These are phyloP conservation scores for Sequoiadendron giganteum DNA, from an alignment of 75 land plant genomes.

Conservation along the genomic window DNA sequence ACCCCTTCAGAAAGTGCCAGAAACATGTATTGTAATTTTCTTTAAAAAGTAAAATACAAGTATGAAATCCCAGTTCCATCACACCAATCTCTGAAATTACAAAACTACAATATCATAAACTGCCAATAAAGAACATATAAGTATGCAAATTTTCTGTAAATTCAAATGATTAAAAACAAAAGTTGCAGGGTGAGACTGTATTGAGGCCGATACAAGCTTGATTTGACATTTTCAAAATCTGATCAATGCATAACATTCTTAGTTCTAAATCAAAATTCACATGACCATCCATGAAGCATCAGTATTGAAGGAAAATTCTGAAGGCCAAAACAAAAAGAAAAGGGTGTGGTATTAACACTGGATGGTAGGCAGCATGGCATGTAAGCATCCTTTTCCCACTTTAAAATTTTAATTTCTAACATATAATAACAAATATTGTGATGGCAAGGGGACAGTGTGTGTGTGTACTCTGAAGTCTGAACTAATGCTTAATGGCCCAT, in stretches of 20 bases:
- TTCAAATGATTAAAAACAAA: neutral
- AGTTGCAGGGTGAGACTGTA: neutral
- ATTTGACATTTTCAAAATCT: neutral
- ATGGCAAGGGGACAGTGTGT: too few species aligned
- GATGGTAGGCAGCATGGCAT: neutral
- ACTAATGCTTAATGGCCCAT: too few species aligned
- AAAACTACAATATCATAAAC: neutral
- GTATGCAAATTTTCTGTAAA: neutral
- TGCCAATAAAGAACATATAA: neutral
- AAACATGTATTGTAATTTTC: neutral
- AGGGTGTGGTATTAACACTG: neutral
- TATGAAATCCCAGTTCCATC: neutral
- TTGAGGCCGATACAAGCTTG: neutral
- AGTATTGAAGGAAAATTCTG: neutral
- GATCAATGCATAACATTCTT: neutral
- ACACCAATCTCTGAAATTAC: neutral
- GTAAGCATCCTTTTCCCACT: neutral
- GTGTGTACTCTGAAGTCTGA: too few species aligned
- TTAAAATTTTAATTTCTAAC: neutral
- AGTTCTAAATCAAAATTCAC: neutral
- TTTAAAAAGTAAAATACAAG: neutral
- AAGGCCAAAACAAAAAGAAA: neutral
- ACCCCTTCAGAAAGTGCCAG: neutral
- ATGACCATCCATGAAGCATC: neutral
- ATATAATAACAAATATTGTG: neutral